phyloP scores from a whole-genome alignment of 495 filamentous ascomycete genomes.

The Hyaloscypha finlandica region DNA sequence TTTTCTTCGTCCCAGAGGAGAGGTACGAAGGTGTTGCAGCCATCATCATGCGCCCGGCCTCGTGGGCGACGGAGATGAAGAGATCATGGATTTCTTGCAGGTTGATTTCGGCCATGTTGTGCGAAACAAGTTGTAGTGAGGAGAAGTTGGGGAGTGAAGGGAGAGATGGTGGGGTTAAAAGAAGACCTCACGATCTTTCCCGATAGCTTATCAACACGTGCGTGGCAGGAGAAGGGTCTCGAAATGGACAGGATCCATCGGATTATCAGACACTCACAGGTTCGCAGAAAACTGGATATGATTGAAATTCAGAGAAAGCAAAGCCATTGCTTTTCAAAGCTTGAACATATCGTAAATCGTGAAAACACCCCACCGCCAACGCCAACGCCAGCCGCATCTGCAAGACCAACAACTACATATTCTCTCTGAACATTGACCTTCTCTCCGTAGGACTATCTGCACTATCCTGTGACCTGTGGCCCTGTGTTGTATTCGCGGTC shows the following conservation, averaged over 20 bases:
- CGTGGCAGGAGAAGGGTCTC: background rate
- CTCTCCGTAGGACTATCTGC: constrained; percentile 42
- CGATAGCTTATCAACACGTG: constrained; percentile 25
- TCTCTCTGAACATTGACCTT: constrained; percentile 52
- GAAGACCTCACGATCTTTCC: background rate
- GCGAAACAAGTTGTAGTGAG: background rate
- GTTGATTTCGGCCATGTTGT: constrained; percentile 55
- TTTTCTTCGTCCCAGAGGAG: constrained; percentile 75
- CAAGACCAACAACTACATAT: constrained; percentile 38
- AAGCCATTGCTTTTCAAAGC: constrained; percentile 6
- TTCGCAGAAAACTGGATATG: background rate
- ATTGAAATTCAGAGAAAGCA: background rate
- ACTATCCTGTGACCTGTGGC: constrained; percentile 33
- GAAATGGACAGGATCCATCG: background rate
- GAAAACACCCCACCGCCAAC: background rate
- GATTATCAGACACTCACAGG: background rate
- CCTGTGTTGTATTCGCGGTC: constrained; percentile 12
- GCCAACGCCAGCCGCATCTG: background rate
- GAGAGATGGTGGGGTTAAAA: constrained; percentile 1
- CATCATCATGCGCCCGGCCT: constrained; percentile 82
- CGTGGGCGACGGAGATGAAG: constrained; percentile 69
- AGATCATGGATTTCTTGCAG: constrained; percentile 81
- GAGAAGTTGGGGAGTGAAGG: background rate
- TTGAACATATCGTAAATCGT: background rate
- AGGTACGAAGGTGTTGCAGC: constrained; percentile 68